phyloP scores from a whole-genome alignment of 73 alveolate species.

The Paramecium primaurelia region DNA sequence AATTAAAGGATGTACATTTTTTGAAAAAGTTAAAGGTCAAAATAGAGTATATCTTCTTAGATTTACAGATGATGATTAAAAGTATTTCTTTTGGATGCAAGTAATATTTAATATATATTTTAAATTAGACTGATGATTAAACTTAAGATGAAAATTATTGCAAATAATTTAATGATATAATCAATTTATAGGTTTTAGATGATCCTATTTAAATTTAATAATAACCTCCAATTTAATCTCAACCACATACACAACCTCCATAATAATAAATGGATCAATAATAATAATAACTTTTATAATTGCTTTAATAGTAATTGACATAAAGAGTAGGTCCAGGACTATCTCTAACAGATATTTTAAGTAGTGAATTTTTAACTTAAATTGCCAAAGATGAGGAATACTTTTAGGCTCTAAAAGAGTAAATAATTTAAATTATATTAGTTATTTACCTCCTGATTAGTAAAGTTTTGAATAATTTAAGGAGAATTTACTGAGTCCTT shows the following conservation, averaged over 20 bases:
- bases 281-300: not conserved
- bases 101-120: not conserved
- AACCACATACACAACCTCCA: not conserved
- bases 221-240: not conserved
- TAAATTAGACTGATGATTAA: not conserved
- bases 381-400: conserved; percentile 10
- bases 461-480: not conserved
- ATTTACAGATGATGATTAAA: not conserved
- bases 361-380: not conserved
- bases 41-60: conserved; percentile 1
- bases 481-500: conserved; percentile 1
- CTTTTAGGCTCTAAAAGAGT: not conserved
- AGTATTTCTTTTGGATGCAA: conserved; percentile 42
- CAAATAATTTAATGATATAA: not conserved
- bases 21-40: conserved; percentile 26
- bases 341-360: not conserved
- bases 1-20: not conserved
- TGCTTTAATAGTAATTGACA: not conserved
- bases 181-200: not conserved
- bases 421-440: not conserved
- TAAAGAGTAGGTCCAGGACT: not conserved
- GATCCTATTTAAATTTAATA: not conserved
- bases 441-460: not conserved
- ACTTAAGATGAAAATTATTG: not conserved
- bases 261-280: not conserved